Evolutionary conservation across 2,329 filamentous ascomycete species (phyloP).

Genomic region (Knufia petricola): DNA sequence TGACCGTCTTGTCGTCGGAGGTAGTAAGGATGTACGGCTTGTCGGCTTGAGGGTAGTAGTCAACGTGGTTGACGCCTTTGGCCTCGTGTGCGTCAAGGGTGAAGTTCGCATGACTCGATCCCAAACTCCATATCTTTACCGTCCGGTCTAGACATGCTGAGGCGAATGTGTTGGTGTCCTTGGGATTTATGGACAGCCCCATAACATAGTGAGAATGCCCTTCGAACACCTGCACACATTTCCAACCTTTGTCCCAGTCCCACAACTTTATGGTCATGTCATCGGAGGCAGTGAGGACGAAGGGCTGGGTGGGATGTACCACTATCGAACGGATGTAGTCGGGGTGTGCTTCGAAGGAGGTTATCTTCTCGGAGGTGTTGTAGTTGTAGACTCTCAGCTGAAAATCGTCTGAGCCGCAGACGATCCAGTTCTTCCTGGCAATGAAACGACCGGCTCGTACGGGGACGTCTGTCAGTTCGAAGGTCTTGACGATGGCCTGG

Average conservation of each 20-base stretch:
- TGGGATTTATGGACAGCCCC: constrained; percentile 66
- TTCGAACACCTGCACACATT: constrained; percentile 93
- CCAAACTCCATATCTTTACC: constrained; percentile 96
- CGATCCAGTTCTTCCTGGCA: constrained; percentile 97
- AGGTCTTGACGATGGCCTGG: constrained; percentile 94
- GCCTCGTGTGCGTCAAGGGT: constrained; percentile 94
- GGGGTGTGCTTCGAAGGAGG: constrained; percentile 50
- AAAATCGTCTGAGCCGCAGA: constrained; percentile 91
- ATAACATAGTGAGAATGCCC: constrained; percentile 96
- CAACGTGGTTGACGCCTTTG: constrained; percentile 96
- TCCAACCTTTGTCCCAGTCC: constrained; percentile 99
- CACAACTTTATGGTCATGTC: constrained; percentile 98
- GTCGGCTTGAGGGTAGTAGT: constrained; percentile 64
- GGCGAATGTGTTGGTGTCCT: constrained; percentile 70
- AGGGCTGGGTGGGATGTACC: constrained; percentile 90
- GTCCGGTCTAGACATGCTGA: constrained; percentile 93
- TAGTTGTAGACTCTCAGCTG: constrained; percentile 90
- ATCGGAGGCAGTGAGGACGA: constrained; percentile 91
- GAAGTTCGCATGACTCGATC: constrained; percentile 88
- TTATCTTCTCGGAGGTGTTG: constrained; percentile 87
- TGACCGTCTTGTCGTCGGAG: constrained; percentile 91
- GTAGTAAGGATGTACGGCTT: constrained; percentile 87
- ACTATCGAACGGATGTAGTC: constrained; percentile 97
- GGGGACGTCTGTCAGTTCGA: constrained; percentile 96
- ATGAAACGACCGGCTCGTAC: constrained; percentile 94